A percentile compares a stretch with the other conserved stretches of the same genome.
Evolutionary conservation across 345 rosid species (phyloP).

Genomic region (Adansonia digitata): DNA sequence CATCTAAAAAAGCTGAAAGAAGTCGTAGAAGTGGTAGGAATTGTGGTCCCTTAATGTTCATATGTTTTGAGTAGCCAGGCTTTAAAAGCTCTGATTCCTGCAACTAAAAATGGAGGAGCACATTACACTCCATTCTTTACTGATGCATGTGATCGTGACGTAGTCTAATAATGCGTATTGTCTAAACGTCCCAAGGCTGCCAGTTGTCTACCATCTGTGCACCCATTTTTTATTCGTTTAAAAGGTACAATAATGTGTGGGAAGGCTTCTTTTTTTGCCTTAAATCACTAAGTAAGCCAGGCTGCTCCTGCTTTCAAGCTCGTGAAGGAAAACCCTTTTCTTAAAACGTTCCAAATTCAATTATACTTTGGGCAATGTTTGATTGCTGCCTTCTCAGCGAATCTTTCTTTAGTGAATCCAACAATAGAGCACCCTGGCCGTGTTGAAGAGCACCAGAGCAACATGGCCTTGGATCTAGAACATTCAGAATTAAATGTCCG

Average conservation of each 20-base stretch:
- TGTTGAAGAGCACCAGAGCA: background rate
- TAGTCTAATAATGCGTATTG: background rate
- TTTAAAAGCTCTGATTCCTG: background rate
- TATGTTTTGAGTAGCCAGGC: too few species aligned
- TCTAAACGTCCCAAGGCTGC: background rate
- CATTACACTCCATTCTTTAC: background rate
- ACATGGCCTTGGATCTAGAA: background rate
- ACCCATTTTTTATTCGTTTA: too few species aligned
- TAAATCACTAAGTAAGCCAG: background rate
- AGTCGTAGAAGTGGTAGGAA: background rate
- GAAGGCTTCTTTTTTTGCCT: background rate
- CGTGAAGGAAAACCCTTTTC: background rate
- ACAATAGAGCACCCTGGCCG: background rate
- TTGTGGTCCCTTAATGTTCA: background rate
- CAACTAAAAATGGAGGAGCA: conserved; percentile 8
- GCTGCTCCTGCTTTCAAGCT: background rate
- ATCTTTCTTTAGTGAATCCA: too few species aligned
- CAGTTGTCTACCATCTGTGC: background rate
- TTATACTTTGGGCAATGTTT: background rate
- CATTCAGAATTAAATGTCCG: background rate
- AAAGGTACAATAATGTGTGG: background rate
- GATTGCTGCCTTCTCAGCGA: background rate
- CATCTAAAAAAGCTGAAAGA: background rate
- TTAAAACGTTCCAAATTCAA: background rate
- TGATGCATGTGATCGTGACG: conserved; percentile 9